phyloP scores from a whole-genome alignment of 306 rosid species.

The Quercus ilex region DNA sequence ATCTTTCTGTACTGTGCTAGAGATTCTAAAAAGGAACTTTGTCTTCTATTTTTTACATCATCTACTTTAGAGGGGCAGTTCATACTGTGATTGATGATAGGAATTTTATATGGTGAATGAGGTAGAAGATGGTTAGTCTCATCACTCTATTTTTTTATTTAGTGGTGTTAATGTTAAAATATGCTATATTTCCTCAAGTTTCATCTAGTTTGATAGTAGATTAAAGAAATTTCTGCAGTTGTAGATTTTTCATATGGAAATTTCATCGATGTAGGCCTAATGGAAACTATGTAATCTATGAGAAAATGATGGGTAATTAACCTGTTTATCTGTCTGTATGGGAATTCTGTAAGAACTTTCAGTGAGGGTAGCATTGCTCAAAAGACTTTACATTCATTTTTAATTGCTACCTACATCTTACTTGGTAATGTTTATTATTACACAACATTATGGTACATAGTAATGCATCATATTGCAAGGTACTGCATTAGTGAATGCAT shows the following conservation, averaged over 20 bases:
- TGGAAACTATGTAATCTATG: neutral
- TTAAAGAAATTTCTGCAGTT: neutral
- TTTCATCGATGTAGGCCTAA: neutral
- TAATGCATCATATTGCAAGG: neutral
- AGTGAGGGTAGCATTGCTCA: conserved; percentile 1
- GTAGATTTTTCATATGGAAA: neutral
- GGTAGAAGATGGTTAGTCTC: too few relatives aligned
- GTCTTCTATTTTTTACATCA: too few relatives aligned
- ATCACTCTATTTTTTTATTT: too few relatives aligned
- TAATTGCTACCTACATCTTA: neutral
- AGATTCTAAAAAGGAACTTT: too few relatives aligned
- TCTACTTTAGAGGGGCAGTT: too few relatives aligned
- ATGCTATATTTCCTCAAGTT: too few relatives aligned
- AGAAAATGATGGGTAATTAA: neutral
- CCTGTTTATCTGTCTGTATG: neutral
- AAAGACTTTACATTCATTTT: neutral
- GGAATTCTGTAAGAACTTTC: neutral
- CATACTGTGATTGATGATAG: too few relatives aligned
- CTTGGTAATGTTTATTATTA: neutral
- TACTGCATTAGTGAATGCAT: neutral
- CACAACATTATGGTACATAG: neutral
- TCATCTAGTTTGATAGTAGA: neutral
- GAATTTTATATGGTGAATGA: too few relatives aligned
- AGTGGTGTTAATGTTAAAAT: too few relatives aligned
- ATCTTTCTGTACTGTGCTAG: too few relatives aligned